Base-by-base conservation (phyloP, 352 stramenopile species). In the Halophytophthora batemanensis region DNA sequence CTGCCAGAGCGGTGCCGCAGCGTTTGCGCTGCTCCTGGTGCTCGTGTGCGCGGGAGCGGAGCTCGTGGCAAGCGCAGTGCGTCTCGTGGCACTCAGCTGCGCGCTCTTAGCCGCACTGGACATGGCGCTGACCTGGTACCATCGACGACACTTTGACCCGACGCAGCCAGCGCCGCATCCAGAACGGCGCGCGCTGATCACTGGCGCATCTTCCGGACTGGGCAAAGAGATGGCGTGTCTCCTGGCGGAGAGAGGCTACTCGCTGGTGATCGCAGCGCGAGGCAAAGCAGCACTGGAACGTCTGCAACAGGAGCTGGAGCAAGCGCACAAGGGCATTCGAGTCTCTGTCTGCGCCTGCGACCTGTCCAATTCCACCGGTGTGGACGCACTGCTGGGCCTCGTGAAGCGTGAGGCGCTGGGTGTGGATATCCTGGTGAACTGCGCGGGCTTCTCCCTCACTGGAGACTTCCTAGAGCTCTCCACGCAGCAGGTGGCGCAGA, bases 381-480 rank as follows among this genome's bases (percentile, higher is more conserved):
- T 85, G 33, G 37, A 71, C 18, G 58, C 29, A 17, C 59, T 90
- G 23, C 40, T 77, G 11, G 45, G 57, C 0, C 75, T 72, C 25
- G 50, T 77, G 8, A 40, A 49, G 12, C 53, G 77, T n/a, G 74
- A 86, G 51, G 61, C 73, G 33, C 45, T 85, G 2, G 47, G 60
- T 4, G 64, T 92, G 15, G 81, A 92, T 44, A 81, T 95, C 19
- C 65, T 95, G 19, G 66, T 93, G 48, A 92, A 93, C 46, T 88
- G 84, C 46, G 82, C 78, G 0, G 69, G 76, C 10, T 66, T 79
- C 25, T 74, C 71, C 3, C 31, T 71, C 31, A 64, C 51, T 1
- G 65, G 65, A 22, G 45, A 51, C 41, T 82, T 87, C 39, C 33
- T 66, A 12, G 49, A 69, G 33, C 49, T 82, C 11, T 61, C 66